Base-by-base conservation (phyloP, 805 yeast genomes). In the Teunomyces cretensis region DNA sequence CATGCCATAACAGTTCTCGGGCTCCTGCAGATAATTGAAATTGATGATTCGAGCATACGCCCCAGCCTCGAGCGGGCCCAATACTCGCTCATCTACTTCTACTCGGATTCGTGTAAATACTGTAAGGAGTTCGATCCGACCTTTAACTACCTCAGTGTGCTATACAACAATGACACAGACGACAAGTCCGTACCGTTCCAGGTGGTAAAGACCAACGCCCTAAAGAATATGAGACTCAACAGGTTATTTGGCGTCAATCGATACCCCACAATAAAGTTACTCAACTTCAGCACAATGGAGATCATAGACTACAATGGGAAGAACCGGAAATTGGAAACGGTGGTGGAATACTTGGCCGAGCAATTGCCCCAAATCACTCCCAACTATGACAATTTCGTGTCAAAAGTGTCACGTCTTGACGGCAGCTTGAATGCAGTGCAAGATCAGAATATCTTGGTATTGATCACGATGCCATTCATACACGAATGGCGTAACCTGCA, bases 251-350 rank as follows among this genome's bases (percentile, higher is more conserved):
- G 56, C 12, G 63, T 81, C 2, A 47, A 52, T 9, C 70, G 68
- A 14, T 82, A 67, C 55, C 88, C 88, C 1, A 65, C 75, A 0
- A 46, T 82, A 41, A 70, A 73, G 51, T 54, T 81, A 28, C 73
- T 77, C 47, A 60, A 73, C 28, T 64, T 65, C 39, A 62, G 64
- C 33, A 75, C 78, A 1, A 71, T 68, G 39, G 61, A 65, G 43
- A 64, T 76, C 4, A 67, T 62, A 0, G 58, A 64, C 1, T 80
- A 65, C 53, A 53, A 55, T 1, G 70, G 67, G 26, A 38, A 36
- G 2, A 43, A 50, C n/a, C 44, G 68, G 30, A 52, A 52, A 14
- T 35, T 60, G 9, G 46, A 54, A 9, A 42, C 52, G 9, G 32
- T 68, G 9, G 42, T 63, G 2, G 55, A 53, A 9, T 52, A 44